Percentiles rank a stretch among this genome's conserved stretches.
Evolutionary conservation across 1,139 yeast genomes (phyloP).

Genomic region (Geotrichum citri-aurantii): DNA sequence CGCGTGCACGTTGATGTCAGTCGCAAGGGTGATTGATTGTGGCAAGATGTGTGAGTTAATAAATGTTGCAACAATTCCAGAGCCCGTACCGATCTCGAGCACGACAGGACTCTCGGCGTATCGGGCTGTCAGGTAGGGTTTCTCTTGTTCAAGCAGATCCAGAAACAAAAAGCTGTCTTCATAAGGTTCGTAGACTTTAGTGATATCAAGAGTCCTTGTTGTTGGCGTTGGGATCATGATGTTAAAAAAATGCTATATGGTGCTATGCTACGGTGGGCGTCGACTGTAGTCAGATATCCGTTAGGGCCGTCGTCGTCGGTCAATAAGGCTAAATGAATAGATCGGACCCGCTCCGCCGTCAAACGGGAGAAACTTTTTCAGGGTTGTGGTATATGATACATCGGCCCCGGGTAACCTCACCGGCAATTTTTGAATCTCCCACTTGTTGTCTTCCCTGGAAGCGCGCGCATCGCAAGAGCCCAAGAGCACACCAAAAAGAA

Average conservation of each 20-base stretch:
- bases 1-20: conserved; percentile 79
- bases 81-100: conserved; percentile 87
- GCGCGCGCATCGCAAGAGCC: not conserved
- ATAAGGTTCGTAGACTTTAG: conserved; percentile 80
- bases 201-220: conserved; percentile 41
- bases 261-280: too few species aligned
- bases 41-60: conserved; percentile 48
- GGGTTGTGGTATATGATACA: not conserved
- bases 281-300: too few species aligned
- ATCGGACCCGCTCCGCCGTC: not conserved
- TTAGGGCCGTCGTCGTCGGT: not conserved
- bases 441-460: not conserved
- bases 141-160: conserved; percentile 68
- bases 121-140: conserved; percentile 22
- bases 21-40: conserved; percentile 51
- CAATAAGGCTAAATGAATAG: not conserved
- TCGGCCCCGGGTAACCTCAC: not conserved
- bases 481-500: too few species aligned
- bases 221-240: conserved; percentile 55
- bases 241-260: not conserved
- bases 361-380: not conserved
- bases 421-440: not conserved
- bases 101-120: conserved; percentile 31
- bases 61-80: conserved; percentile 82
- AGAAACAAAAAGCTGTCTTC: conserved; percentile 83